phyloP scores from a whole-genome alignment of 2,329 filamentous ascomycete species.

The Didymosphaeria variabile region DNA sequence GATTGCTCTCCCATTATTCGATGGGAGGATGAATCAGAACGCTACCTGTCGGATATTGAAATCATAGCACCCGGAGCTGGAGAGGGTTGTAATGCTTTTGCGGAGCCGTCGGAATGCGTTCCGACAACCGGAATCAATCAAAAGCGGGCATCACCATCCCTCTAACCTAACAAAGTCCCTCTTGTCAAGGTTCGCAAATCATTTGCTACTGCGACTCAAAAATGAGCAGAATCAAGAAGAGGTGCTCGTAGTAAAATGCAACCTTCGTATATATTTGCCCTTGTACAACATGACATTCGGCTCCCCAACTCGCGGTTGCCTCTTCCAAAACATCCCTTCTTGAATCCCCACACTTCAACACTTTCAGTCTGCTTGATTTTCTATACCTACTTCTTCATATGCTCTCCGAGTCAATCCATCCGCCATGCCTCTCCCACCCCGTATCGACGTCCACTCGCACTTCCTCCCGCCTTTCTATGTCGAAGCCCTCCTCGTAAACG shows the following conservation, averaged over 20 bases:
- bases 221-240: not conserved
- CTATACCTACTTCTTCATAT: not conserved
- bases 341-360: not conserved
- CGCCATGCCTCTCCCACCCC: slow-evolving; percentile 35
- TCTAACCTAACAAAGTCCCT: too few relatives aligned
- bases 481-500: slow-evolving; percentile 51
- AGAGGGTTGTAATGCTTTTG: not conserved
- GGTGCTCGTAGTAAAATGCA: not conserved
- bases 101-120: not conserved
- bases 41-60: not conserved
- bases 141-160: too few relatives aligned
- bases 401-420: not conserved
- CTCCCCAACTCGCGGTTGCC: slow-evolving; percentile 2
- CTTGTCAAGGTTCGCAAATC: too few relatives aligned
- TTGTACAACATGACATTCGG: not conserved
- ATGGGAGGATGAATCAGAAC: not conserved
- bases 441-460: slow-evolving; percentile 61
- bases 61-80: not conserved
- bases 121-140: not conserved
- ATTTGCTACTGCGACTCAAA: not conserved
- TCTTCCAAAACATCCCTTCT: not conserved
- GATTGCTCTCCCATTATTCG: not conserved
- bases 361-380: not conserved
- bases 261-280: not conserved
- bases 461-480: slow-evolving; percentile 57